Conservation (phyloP, 2,329 filamentous ascomycete genomes). For the Microsporum audouinii region DNA sequence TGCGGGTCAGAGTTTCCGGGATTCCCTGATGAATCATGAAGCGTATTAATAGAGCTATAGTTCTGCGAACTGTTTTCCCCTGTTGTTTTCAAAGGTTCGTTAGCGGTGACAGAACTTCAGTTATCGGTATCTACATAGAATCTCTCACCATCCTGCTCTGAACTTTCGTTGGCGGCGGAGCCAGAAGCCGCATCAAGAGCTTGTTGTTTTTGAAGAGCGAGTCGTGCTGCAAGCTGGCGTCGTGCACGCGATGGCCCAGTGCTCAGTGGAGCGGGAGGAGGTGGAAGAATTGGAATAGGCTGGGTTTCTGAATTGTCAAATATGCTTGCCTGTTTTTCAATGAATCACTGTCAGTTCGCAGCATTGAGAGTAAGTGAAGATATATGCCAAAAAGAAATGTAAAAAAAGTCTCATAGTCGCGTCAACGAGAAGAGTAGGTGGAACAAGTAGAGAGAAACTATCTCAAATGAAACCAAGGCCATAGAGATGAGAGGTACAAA, state of each 20-base stretch:
- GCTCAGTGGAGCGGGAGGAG: constrained; percentile 68
- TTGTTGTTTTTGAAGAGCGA: constrained; percentile 64
- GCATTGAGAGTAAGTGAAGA: not conserved
- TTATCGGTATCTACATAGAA: not conserved
- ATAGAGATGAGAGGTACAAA: not conserved
- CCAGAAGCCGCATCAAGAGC: constrained; percentile 28
- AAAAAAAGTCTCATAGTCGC: not conserved
- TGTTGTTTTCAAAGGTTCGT: not conserved
- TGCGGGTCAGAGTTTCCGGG: not conserved
- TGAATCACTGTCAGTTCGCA: not conserved
- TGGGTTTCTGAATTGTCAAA: constrained; percentile 23
- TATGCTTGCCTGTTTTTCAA: not conserved
- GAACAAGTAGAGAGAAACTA: not conserved
- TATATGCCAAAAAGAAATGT: not conserved
- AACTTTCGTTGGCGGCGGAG: constrained; percentile 19
- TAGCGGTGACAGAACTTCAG: not conserved
- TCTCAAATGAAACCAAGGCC: not conserved
- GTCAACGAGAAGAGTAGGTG: not conserved
- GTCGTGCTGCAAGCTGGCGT: constrained; percentile 75
- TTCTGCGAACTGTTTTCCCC: not conserved
- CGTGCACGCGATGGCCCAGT: constrained; percentile 77
- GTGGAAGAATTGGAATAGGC: constrained; percentile 34
- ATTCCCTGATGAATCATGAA: constrained; percentile 16
- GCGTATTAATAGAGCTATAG: not conserved
- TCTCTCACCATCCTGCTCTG: constrained; percentile 6